A percentile compares a stretch with the other conserved stretches of the same genome.
These are phyloP conservation scores for Sisymbrium irio DNA, from an alignment of 345 rosid species.

Conservation along the genomic window DNA sequence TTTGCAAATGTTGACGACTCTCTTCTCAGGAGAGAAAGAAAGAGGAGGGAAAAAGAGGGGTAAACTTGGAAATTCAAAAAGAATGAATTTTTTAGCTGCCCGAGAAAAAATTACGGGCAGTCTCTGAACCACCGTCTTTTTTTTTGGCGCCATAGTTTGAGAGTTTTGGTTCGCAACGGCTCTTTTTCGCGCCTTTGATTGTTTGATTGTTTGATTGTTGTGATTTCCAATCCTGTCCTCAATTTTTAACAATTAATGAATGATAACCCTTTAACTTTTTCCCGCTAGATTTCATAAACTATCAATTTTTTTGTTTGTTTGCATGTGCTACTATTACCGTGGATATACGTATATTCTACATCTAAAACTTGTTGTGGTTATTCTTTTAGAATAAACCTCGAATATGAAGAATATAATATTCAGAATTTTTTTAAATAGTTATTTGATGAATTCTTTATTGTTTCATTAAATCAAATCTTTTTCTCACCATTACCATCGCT, in stretches of 20 bases:
- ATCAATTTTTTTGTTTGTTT: no score
- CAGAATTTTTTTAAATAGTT: no score
- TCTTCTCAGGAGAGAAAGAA: not conserved
- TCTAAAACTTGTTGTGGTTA: no score
- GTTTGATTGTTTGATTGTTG: not conserved
- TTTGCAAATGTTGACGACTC: not conserved
- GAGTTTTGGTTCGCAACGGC: constrained; percentile 54
- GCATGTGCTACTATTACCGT: no score
- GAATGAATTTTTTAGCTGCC: constrained; percentile 38
- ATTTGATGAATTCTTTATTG: no score
- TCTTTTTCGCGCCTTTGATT: constrained; percentile 63
- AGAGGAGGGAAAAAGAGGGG: constrained; percentile 8
- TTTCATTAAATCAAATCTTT: no score
- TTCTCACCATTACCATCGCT: no score
- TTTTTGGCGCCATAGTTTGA: constrained; percentile 57
- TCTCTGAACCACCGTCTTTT: constrained; percentile 30
- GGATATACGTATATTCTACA: no score
- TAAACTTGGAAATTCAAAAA: not conserved
- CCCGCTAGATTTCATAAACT: not conserved
- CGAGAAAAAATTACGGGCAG: constrained; percentile 58
- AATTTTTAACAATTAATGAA: not conserved
- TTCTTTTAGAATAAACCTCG: no score
- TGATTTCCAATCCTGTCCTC: constrained; percentile 27
- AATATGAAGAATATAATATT: no score
- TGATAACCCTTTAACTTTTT: not conserved